Base-by-base conservation (phyloP, 768 basidiomycete genomes). In the Russula sp. region DNA sequence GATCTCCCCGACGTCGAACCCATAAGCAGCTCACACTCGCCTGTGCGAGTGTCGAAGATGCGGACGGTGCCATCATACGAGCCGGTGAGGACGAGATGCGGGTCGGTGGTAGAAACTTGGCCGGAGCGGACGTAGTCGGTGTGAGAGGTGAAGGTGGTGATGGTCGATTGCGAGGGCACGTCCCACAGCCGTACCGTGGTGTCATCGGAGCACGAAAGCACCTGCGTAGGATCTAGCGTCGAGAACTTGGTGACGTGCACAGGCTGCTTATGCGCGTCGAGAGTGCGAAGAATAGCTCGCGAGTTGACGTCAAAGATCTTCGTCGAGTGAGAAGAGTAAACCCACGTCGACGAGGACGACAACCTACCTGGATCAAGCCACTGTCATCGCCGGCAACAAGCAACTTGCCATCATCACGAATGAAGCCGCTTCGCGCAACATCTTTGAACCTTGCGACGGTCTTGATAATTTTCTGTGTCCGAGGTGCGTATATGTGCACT, bases 381-480 rank as follows among this genome's bases (percentile, higher is more conserved):
- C 87, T 89, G 73, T 98, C 97, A 70, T 98, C 94, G 59, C 93
- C 96, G 0, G 95, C 97, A 0, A 97, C 89, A 8, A 98, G 83
- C 42, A 99, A 83, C 72, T 96, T 98, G 20, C 97, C 97, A 74
- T 99, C 97, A 54, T 80, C 82, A 55, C 97, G 85, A 60, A 99
- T 94, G 69, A 83, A 82, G 4, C 89, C 97, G 68, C 89, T 88
- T 62, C 94, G 79, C 0, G 96, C 94, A 40, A 95, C 88, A 71
- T 98, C 97, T 74, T 97, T 98, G 78, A 99, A 99, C 44, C 97
- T 81, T 34, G 95, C 89, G 61, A 99, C 93, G 2, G 92, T 96
- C 80, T 98, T 98, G 16, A 87, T 91, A 59, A 98, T 85, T 75
- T 94, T 95, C 75, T 98, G 95, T 3, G 96, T 98, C 57, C 93